phyloP scores from a whole-genome alignment of 345 rosid genomes.

The Adansonia digitata region DNA sequence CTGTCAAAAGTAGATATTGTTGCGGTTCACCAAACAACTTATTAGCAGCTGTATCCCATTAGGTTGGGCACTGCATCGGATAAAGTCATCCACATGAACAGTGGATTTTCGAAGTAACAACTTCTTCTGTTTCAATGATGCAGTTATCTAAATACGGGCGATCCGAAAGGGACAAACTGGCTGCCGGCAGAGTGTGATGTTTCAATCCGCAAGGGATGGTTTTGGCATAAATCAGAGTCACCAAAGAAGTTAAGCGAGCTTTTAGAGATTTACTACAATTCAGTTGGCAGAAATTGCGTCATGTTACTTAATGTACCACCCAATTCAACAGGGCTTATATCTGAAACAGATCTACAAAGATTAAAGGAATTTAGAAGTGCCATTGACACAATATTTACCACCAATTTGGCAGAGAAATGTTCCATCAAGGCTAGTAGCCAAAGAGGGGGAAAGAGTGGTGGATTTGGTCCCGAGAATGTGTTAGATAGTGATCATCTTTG shows the following conservation, averaged over 20 bases:
- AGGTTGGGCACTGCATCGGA: neutral
- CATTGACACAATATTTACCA: slow-evolving; percentile 41
- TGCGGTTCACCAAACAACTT: neutral
- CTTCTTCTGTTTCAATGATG: slow-evolving; percentile 11
- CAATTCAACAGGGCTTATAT: slow-evolving; percentile 56
- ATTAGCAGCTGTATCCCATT: neutral
- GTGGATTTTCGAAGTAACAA: neutral
- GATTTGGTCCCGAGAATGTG: slow-evolving; percentile 55
- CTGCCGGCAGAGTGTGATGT: slow-evolving; percentile 70
- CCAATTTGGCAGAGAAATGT: slow-evolving; percentile 44
- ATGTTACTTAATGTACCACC: slow-evolving; percentile 67
- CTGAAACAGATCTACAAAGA: slow-evolving; percentile 38
- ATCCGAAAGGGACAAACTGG: slow-evolving; percentile 56
- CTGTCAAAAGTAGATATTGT: neutral
- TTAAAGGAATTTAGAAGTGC: slow-evolving; percentile 44
- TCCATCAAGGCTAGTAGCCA: slow-evolving; percentile 42
- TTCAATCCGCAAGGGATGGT: slow-evolving; percentile 60
- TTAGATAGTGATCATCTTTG: slow-evolving; percentile 55
- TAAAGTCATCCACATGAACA: neutral
- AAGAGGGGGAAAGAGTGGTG: slow-evolving; percentile 46
- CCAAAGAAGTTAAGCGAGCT: slow-evolving; percentile 48
- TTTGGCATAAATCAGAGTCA: slow-evolving; percentile 59
- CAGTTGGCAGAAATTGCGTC: slow-evolving; percentile 64
- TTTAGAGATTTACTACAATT: slow-evolving; percentile 56
- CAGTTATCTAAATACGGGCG: slow-evolving; percentile 61